Evolutionary conservation across 257 asterid genomes (phyloP).

Genomic region (Haberlea rhodopensis): DNA sequence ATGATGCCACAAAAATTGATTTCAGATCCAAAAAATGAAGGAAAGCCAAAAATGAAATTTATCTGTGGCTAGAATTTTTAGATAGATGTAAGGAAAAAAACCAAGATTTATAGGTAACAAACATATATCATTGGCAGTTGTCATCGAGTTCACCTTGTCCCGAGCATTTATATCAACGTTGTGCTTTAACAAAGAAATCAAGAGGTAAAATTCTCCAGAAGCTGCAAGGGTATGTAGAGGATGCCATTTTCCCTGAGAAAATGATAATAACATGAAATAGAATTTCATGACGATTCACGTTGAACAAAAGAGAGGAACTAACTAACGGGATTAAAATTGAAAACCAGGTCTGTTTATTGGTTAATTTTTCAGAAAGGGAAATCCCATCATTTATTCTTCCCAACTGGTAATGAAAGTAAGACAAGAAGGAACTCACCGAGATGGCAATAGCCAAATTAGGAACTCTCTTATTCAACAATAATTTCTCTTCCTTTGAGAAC

Average conservation of each 20-base stretch:
- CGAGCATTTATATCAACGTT: conserved; percentile 58
- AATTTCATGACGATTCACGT: background rate
- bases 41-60: conserved; percentile 1
- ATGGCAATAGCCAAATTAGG: conserved; percentile 71
- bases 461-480: conserved; percentile 56
- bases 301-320: background rate
- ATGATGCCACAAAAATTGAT: conserved; percentile 6
- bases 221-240: conserved; percentile 91
- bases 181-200: conserved; percentile 67
- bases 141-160: conserved; percentile 58
- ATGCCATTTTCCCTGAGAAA: conserved; percentile 80
- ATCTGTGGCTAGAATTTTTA: conserved; percentile 15
- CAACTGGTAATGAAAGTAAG: background rate
- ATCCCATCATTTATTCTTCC: background rate
- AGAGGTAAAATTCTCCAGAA: conserved; percentile 80
- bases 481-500: conserved; percentile 73
- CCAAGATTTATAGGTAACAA: conserved; percentile 15
- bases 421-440: conserved; percentile 57
- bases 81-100: background rate
- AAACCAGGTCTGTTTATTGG: too few relatives aligned
- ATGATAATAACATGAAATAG: conserved; percentile 24
- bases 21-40: background rate
- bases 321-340: conserved; percentile 1
- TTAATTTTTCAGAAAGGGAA: background rate
- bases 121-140: conserved; percentile 7